Percentiles rank a stretch among this genome's conserved stretches.
These are phyloP conservation scores for Toxicodendron radicans DNA, from an alignment of 345 rosid genomes.

Conservation along the genomic window DNA sequence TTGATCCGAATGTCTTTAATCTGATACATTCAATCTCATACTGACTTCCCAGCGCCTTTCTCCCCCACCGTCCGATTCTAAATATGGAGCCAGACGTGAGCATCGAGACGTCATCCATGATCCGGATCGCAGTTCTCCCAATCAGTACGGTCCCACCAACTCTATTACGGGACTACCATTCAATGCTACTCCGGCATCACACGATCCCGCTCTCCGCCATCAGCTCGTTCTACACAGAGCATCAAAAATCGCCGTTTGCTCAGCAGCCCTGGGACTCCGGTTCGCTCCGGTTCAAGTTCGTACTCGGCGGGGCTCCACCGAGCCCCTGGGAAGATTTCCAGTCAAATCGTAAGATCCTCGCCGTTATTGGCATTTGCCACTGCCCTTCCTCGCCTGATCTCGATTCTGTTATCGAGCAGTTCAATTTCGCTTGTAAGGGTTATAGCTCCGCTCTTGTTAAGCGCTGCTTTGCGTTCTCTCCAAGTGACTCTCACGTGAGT, in stretches of 20 bases:
- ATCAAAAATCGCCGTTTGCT: constrained; percentile 95
- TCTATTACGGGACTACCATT: constrained; percentile 76
- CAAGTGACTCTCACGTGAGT: constrained; percentile 80
- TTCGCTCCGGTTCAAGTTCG: constrained; percentile 81
- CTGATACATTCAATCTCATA: constrained; percentile 25
- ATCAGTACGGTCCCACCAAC: constrained; percentile 67
- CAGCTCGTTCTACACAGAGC: constrained; percentile 95
- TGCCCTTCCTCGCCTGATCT: constrained; percentile 94
- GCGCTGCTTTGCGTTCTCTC: constrained; percentile 94
- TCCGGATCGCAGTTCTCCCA: constrained; percentile 89
- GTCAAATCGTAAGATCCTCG: constrained; percentile 87
- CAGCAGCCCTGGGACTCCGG: constrained; percentile 96
- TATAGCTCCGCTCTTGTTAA: constrained; percentile 73
- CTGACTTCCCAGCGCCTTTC: constrained; percentile 17
- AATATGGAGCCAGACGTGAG: constrained; percentile 97
- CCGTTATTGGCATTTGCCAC: constrained; percentile 89
- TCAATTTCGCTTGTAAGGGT: constrained; percentile 52
- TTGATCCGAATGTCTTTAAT: constrained; percentile 19
- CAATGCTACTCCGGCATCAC: constrained; percentile 77
- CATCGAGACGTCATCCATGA: constrained; percentile 85
- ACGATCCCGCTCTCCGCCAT: constrained; percentile 77
- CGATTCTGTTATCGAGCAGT: constrained; percentile 56
- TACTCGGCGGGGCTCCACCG: constrained; percentile 92
- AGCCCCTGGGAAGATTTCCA: constrained; percentile 99
- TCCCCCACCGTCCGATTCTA: constrained; percentile 26